These are phyloP conservation scores for Papiliotrema nemorosa DNA, from an alignment of 1,284 basidiomycete species.

Conservation along the genomic window DNA sequence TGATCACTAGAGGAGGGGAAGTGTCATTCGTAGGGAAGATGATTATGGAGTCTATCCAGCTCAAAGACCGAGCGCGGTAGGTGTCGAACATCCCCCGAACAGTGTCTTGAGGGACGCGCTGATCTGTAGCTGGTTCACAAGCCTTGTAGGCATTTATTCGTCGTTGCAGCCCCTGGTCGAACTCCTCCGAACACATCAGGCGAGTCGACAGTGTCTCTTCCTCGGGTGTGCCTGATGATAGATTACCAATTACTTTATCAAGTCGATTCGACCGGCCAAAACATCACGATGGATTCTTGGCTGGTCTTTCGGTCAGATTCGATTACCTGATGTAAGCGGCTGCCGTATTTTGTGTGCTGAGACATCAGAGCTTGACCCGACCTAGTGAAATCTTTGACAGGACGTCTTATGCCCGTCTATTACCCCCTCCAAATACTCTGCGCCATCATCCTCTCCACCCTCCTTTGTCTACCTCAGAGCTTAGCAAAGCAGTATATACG, in stretches of 20 bases:
- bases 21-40: constrained; percentile 70
- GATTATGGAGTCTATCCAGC: constrained; percentile 65
- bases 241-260: constrained; percentile 80
- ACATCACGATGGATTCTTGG: constrained; percentile 84
- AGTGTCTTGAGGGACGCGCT: neutral
- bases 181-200: constrained; percentile 56
- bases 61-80: constrained; percentile 52
- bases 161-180: constrained; percentile 64
- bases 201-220: constrained; percentile 38
- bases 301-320: constrained; percentile 68
- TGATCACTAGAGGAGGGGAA: constrained; percentile 85
- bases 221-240: constrained; percentile 32
- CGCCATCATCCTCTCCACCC: constrained; percentile 22
- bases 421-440: constrained; percentile 50
- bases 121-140: constrained; percentile 75
- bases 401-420: constrained; percentile 54
- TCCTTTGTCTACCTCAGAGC: constrained; percentile 47
- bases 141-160: constrained; percentile 80
- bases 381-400: constrained; percentile 47
- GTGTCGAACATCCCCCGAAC: no score
- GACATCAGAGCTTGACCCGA: constrained; percentile 18
- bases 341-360: neutral
- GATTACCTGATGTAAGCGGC: constrained; percentile 69
- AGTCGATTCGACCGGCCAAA: constrained; percentile 75
- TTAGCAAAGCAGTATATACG: constrained; percentile 22